Evolutionary conservation across 1,139 yeast species (phyloP), one percentile per base, ranked within the genome.

Genomic region (Williopsis jadinii): DNA sequence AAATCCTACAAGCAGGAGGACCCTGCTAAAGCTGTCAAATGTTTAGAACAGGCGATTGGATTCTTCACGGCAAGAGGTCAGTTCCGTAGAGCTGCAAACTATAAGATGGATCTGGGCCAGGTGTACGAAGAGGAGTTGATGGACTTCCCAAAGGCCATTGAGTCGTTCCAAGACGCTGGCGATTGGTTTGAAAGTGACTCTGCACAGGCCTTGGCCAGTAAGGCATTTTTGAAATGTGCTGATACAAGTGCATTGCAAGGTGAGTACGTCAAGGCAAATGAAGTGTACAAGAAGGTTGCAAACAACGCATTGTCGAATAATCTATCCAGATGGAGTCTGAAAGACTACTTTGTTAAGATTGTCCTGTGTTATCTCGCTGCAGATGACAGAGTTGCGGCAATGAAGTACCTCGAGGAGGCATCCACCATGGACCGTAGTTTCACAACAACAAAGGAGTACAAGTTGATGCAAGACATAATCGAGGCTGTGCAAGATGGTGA

Each of bases 181-280:
- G 97, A 94, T 58, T 92, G 96, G 86, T 88, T 84, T 60, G 77
- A 79, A 45, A 88, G 94, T 48, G 98, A 92, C 64, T 92, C 87
- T 47, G 97, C 98, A 1, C 84, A 83, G 50, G 95, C 97, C 9
- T 56, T 92, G 46, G 79, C 96, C 29, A 88, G 81, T 64, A 92
- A 92, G 65, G 88, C 95, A 26, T 85, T 75, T 53, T 68, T 90
- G 54, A 87, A 87, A 62, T 85, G 92, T 52, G 98, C 97, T 1
- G 97, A 92, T 58, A 70, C 92, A 55, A 73, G 81, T 41, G 95
- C 95, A n/a, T 64, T 81, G 43, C 71, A 74, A 41, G 88, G 80
- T 11, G 75, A 85, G 47, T 90, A 83, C 60, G 61, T 73, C 32
- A 77, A 76, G 49, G 95, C 97, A 1, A 75, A 86, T 36, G 82